Evolutionary conservation across 1,284 basidiomycete species (phyloP), one percentile per base, ranked within the genome.

Genomic region (Rhodotorula sp.): DNA sequence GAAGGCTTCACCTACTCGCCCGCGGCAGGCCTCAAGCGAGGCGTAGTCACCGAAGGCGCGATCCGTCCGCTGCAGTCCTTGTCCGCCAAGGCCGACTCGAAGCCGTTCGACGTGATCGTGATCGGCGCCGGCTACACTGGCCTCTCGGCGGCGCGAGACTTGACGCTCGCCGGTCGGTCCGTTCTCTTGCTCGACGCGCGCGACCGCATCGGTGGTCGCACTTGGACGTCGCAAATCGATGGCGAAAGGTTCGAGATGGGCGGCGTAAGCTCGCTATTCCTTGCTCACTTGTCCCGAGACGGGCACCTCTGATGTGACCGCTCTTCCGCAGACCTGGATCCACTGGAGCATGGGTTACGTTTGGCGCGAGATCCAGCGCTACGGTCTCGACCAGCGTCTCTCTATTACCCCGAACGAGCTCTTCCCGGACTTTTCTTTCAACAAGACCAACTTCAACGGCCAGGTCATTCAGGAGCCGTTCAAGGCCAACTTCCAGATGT

Each of bases 261-360:
- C 39, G 67, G 67, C 6, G 64, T 21, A 21, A 21, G 46, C 23
- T n/a, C 15, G 34, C 5, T 1, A 8, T 23, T 4, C 10, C 21
- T 7, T 60, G 31, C 39, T 47, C 23, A 3, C 21, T 43, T 10
- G 34, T n/a, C 0, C 26, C 18, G 6, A n/a, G 10, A 14, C 14
- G 39, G 12, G 8, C 10, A 10, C 39, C 39, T 43, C 49, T 51
- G 29, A 62, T 6, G 20, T 21, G 12, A 5, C 1, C 5, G 20
- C 5, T 8, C 23, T 18, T 12, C 59, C 26, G 54, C 54, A 56
- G 54, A 61, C 60, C 46, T 61, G 60, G 64, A 56, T 75, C 0
- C 73, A 75, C 64, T 68, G 68, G 51, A 58, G 65, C 58, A 57
- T 60, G 54, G 70, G 63, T 26, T 70, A 58, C 46, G 60, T 65